phyloP scores from a whole-genome alignment of 176 grass and related monocot genomes.

The Pharus latifolius region DNA sequence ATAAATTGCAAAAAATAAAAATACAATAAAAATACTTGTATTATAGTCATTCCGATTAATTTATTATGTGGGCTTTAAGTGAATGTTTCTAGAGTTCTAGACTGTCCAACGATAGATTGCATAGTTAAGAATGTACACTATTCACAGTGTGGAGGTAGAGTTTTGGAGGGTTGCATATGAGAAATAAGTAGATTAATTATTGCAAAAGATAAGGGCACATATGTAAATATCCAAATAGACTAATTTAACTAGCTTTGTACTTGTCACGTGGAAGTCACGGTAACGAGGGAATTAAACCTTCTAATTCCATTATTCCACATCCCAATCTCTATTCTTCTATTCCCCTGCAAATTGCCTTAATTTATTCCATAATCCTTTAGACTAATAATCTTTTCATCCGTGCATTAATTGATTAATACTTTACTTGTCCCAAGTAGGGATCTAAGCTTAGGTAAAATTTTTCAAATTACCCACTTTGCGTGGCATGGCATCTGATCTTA shows the following conservation, averaged over 20 bases:
- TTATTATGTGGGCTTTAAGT: no score
- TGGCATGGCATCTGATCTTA: constrained; percentile 12
- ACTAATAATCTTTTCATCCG: constrained; percentile 3
- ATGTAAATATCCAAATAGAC: neutral
- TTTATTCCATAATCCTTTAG: constrained; percentile 14
- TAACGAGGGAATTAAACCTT: constrained; percentile 54
- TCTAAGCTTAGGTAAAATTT: constrained; percentile 23
- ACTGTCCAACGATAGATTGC: no score
- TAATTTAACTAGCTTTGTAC: neutral
- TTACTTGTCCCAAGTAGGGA: constrained; percentile 36
- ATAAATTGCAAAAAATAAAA: no score
- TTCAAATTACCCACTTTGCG: constrained; percentile 43
- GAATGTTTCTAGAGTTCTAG: no score
- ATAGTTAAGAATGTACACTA: no score
- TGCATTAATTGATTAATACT: constrained; percentile 15
- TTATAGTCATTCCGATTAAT: no score
- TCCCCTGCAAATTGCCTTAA: constrained; percentile 26
- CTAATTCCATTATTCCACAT: constrained; percentile 51
- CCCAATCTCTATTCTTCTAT: constrained; percentile 60
- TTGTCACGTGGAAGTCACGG: constrained; percentile 38
- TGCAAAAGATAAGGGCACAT: constrained; percentile 13
- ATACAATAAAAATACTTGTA: no score
- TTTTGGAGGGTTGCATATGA: no score
- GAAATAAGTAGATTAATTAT: no score
- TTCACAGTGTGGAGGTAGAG: no score